Evolutionary conservation across 2,329 filamentous ascomycete species (phyloP).

Genomic region (Hymenotorrendiella dingleyae): DNA sequence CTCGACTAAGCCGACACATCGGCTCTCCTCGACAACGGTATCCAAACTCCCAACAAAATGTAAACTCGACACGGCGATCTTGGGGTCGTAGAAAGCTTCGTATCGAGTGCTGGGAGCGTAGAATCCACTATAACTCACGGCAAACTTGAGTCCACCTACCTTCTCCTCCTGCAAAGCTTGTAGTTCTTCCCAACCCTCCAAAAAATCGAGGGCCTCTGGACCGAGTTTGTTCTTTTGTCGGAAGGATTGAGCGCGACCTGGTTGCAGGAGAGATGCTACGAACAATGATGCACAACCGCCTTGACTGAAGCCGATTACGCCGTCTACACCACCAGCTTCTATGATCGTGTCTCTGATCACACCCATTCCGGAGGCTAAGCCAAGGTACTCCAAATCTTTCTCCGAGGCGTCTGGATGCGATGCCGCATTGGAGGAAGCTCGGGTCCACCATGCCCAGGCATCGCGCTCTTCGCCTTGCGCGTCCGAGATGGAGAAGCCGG

Average conservation of each 20-base stretch:
- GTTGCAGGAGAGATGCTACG: slow-evolving; percentile 66
- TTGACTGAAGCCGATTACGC: slow-evolving; percentile 77
- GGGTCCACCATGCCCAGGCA: slow-evolving; percentile 79
- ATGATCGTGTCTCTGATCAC: slow-evolving; percentile 56
- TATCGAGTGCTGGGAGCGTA: slow-evolving; percentile 56
- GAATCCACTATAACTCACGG: slow-evolving; percentile 74
- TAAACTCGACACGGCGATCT: slow-evolving; percentile 69
- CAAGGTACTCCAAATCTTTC: slow-evolving; percentile 57
- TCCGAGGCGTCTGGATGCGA: slow-evolving; percentile 41
- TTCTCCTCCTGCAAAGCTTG: slow-evolving; percentile 33
- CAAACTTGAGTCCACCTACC: slow-evolving; percentile 53
- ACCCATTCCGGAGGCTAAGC: slow-evolving; percentile 62
- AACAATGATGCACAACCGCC: slow-evolving; percentile 69
- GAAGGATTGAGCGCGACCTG: slow-evolving; percentile 41
- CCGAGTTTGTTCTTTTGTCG: slow-evolving; percentile 33
- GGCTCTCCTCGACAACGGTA: slow-evolving; percentile 76
- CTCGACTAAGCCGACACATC: slow-evolving; percentile 63
- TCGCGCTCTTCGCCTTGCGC: slow-evolving; percentile 48
- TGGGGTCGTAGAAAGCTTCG: slow-evolving; percentile 66
- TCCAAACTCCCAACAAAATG: slow-evolving; percentile 82
- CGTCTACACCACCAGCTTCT: slow-evolving; percentile 65
- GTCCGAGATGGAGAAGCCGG: slow-evolving; percentile 49
- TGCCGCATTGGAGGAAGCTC: slow-evolving; percentile 1
- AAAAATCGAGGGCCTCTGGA: slow-evolving; percentile 40
- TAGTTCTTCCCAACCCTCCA: slow-evolving; percentile 33